phyloP scores from a whole-genome alignment of 2,329 filamentous ascomycete species.

The Trichoderma semiorbis region DNA sequence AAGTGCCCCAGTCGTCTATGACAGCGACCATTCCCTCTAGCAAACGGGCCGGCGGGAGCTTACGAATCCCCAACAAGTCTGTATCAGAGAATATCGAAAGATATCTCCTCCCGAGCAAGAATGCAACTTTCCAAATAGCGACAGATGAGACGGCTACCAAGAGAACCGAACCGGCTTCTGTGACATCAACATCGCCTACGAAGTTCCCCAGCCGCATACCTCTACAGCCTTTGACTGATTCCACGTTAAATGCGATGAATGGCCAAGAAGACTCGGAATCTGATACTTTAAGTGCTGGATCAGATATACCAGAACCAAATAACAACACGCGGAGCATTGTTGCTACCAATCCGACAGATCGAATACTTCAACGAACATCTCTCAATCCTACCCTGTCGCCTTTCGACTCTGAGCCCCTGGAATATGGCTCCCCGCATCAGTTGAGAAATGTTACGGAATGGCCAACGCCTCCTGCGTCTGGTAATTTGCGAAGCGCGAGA shows the following conservation, averaged over 20 bases:
- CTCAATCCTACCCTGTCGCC: background rate
- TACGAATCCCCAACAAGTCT: conserved; percentile 1
- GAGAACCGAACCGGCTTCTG: background rate
- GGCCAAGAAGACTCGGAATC: conserved; percentile 18
- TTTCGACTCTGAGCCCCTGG: background rate
- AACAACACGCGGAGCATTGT: background rate
- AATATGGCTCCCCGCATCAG: background rate
- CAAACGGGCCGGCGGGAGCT: conserved; percentile 1
- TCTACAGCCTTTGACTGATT: conserved; percentile 21
- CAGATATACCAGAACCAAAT: background rate
- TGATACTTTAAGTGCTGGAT: conserved; percentile 6
- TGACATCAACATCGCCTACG: background rate
- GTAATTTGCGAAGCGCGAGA: conserved; percentile 18
- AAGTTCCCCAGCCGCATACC: conserved; percentile 12
- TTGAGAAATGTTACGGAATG: conserved; percentile 6
- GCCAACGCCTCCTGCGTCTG: conserved; percentile 29
- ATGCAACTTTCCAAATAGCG: conserved; percentile 32
- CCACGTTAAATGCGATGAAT: conserved; percentile 22
- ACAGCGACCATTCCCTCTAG: background rate
- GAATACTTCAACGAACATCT: background rate
- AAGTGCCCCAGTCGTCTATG: conserved; percentile 23
- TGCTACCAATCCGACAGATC: background rate
- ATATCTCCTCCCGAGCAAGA: conserved; percentile 29
- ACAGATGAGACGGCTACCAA: conserved; percentile 34
- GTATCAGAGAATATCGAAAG: conserved; percentile 28